These are phyloP conservation scores for Talaromyces atroroseus DNA, from an alignment of 2,329 filamentous ascomycete species.

Conservation along the genomic window DNA sequence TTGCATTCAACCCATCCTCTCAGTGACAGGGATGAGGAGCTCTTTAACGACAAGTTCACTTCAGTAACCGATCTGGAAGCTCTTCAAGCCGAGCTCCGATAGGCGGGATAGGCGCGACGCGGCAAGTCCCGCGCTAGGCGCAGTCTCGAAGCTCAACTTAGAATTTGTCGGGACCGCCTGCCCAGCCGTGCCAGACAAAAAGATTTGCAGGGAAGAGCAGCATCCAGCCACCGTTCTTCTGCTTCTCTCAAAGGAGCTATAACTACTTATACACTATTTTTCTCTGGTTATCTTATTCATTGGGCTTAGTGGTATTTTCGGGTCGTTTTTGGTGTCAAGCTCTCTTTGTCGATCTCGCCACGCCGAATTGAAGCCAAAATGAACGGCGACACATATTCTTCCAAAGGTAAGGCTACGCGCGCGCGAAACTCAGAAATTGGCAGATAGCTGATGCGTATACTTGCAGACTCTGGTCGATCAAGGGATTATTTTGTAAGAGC, in stretches of 20 bases:
- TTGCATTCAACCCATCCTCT: slow-evolving; percentile 11
- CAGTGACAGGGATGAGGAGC: background rate
- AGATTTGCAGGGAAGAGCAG: slow-evolving; percentile 10
- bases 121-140: slow-evolving; percentile 4
- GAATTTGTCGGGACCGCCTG: slow-evolving; percentile 10
- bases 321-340: background rate
- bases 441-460: slow-evolving; percentile 30
- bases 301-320: background rate
- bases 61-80: background rate
- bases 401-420: slow-evolving; percentile 57
- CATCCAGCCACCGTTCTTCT: background rate
- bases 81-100: background rate
- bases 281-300: background rate
- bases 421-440: slow-evolving; percentile 21
- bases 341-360: slow-evolving; percentile 6
- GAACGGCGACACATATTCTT: slow-evolving; percentile 81
- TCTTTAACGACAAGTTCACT: background rate
- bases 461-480: slow-evolving; percentile 47
- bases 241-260: background rate
- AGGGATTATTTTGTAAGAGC: slow-evolving; percentile 50
- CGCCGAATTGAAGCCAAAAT: slow-evolving; percentile 45
- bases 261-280: background rate
- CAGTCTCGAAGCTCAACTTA: slow-evolving; percentile 5
- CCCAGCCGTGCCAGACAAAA: slow-evolving; percentile 5
- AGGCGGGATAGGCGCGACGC: slow-evolving; percentile 13